Percentiles rank a stretch among this genome's conserved stretches.
Evolutionary conservation across 2,329 filamentous ascomycete genomes (phyloP).

Genomic region (Aspergillus proliferans): DNA sequence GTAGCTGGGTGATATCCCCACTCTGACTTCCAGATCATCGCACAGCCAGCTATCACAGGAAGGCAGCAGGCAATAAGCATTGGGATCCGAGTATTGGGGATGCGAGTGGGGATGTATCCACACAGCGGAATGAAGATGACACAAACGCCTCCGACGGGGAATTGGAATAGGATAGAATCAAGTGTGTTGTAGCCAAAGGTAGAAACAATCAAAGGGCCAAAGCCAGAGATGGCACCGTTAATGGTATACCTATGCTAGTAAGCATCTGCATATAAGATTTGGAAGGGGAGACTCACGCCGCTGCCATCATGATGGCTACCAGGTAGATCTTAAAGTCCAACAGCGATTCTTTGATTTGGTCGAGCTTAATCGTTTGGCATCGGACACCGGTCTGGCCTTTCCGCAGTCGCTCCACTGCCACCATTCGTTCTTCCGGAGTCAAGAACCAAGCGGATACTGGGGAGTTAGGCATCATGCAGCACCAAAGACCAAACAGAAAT

Average conservation of each 20-base stretch:
- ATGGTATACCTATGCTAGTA: constrained; percentile 53
- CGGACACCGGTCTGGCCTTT: constrained; percentile 58
- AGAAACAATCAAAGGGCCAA: constrained; percentile 65
- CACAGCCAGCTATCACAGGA: constrained; percentile 67
- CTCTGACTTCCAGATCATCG: constrained; percentile 64
- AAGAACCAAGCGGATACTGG: constrained; percentile 66
- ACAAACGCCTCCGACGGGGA: constrained; percentile 65
- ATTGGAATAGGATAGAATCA: constrained; percentile 65
- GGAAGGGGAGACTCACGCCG: constrained; percentile 39
- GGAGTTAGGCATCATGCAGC: constrained; percentile 60
- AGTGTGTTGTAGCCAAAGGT: constrained; percentile 62
- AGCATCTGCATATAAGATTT: neutral
- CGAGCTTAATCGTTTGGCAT: constrained; percentile 54
- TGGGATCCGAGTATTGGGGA: constrained; percentile 58
- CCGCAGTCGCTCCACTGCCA: constrained; percentile 59
- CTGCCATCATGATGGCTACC: constrained; percentile 61
- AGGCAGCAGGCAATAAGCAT: constrained; percentile 62
- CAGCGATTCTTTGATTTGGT: constrained; percentile 54
- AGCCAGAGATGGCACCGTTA: constrained; percentile 65
- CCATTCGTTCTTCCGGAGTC: constrained; percentile 54
- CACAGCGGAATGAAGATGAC: constrained; percentile 60
- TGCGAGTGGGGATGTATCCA: constrained; percentile 56
- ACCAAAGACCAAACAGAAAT: constrained; percentile 58
- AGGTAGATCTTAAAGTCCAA: constrained; percentile 59
- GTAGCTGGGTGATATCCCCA: constrained; percentile 60